A percentile compares a stretch with the other conserved stretches of the same genome.
These are phyloP conservation scores for Cladosporium halotolerans DNA, from an alignment of 2,329 filamentous ascomycete species.

Conservation along the genomic window DNA sequence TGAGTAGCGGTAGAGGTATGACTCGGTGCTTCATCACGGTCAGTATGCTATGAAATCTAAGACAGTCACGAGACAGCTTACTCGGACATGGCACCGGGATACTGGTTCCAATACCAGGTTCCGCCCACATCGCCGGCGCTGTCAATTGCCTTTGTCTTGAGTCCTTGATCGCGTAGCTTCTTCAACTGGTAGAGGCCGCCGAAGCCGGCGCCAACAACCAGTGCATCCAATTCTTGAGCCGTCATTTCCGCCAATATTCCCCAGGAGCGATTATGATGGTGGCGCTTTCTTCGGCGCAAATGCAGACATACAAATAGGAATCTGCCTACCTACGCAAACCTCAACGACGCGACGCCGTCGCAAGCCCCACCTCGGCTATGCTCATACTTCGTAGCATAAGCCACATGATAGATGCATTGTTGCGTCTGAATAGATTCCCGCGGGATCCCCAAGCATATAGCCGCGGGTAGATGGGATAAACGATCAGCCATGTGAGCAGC, in stretches of 20 bases:
- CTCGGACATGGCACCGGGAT: conserved; percentile 28
- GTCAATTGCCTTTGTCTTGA: conserved; percentile 24
- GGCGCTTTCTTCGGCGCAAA: too few species aligned
- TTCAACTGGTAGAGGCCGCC: conserved; percentile 36
- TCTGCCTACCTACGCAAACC: too few species aligned
- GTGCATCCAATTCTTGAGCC: conserved; percentile 15
- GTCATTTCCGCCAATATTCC: too few species aligned
- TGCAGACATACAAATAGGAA: too few species aligned
- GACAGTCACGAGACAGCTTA: conserved; percentile 17
- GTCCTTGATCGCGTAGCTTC: conserved; percentile 31
- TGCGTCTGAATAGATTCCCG: neutral
- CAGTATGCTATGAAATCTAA: conserved; percentile 38
- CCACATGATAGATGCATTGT: too few species aligned
- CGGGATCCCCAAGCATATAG: neutral
- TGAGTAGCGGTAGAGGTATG: conserved; percentile 22
- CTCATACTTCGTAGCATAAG: too few species aligned
- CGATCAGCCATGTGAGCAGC: neutral
- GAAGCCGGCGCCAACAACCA: conserved; percentile 35
- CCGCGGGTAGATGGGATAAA: neutral
- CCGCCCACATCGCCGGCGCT: conserved; percentile 26
- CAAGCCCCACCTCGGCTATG: too few species aligned
- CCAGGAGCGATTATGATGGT: too few species aligned
- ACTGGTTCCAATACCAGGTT: conserved; percentile 26
- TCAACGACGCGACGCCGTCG: too few species aligned
- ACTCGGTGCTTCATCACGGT: conserved; percentile 14